Conservation (phyloP, 2,329 filamentous ascomycete genomes). For the Cytospora mali region DNA sequence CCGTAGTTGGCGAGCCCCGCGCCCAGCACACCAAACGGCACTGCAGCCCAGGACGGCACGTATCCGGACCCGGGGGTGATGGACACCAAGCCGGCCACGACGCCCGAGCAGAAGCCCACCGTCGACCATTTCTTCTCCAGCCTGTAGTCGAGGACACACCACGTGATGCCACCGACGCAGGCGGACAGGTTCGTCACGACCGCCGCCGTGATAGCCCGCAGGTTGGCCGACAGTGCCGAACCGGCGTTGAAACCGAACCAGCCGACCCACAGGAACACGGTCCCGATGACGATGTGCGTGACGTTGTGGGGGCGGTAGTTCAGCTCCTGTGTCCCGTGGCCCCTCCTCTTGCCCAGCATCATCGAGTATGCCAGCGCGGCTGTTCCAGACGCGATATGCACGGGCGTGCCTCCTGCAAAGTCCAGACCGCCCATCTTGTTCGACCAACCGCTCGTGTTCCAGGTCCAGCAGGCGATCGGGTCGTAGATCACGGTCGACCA, state of each 20-base stretch:
- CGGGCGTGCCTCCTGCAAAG: constrained; percentile 87
- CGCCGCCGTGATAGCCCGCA: constrained; percentile 84
- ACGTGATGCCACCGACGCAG: constrained; percentile 82
- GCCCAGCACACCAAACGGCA: constrained; percentile 76
- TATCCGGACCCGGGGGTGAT: constrained; percentile 85
- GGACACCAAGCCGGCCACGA: constrained; percentile 82
- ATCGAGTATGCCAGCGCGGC: constrained; percentile 88
- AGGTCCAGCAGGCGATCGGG: constrained; percentile 93
- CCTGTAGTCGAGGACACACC: constrained; percentile 87
- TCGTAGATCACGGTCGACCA: constrained; percentile 92
- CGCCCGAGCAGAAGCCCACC: constrained; percentile 89
- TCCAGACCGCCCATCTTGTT: constrained; percentile 79
- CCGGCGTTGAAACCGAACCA: constrained; percentile 97
- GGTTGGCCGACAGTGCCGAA: constrained; percentile 76
- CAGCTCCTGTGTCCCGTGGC: constrained; percentile 83
- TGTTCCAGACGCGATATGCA: constrained; percentile 82
- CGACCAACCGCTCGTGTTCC: constrained; percentile 83
- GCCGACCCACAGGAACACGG: constrained; percentile 91
- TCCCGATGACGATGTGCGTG: constrained; percentile 88
- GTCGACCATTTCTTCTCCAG: constrained; percentile 91
- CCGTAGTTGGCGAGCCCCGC: constrained; percentile 84
- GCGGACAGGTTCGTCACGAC: constrained; percentile 85
- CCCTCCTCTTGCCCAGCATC: constrained; percentile 84
- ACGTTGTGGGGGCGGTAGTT: constrained; percentile 94
- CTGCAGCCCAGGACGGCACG: constrained; percentile 82